Evolutionary conservation across 495 filamentous ascomycete genomes (phyloP).

Genomic region (Jackrogersella multiformis): DNA sequence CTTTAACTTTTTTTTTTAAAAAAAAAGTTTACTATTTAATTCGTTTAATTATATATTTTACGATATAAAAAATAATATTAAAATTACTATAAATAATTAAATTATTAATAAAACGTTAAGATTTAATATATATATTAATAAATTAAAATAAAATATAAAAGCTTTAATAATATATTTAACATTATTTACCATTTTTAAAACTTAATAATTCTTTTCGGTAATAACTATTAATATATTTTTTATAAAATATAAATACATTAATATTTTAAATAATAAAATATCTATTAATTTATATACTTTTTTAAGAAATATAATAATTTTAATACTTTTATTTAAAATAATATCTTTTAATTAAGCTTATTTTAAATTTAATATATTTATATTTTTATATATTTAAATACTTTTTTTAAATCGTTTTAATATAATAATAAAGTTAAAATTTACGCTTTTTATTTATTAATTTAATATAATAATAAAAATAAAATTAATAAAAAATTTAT

Average conservation of each 20-base stretch:
- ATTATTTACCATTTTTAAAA: not conserved
- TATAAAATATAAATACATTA: not conserved
- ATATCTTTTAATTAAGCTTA: no score
- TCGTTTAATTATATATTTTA: not conserved
- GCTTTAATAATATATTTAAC: not conserved
- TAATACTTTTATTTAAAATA: no score
- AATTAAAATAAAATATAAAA: not conserved
- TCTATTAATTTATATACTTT: not conserved
- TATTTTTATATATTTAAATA: conserved; percentile 8
- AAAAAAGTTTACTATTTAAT: not conserved
- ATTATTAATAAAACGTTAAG: not conserved
- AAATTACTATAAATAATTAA: not conserved
- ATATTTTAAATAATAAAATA: not conserved
- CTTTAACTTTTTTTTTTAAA: not conserved
- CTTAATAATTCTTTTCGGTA: not conserved
- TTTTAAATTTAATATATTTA: not conserved
- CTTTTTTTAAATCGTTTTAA: conserved; percentile 4
- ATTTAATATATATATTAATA: not conserved
- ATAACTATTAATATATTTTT: not conserved
- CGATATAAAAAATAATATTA: no score
- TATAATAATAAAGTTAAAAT: no score
- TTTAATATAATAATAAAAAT: conserved; percentile 2
- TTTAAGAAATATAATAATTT: not conserved
- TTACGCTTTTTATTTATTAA: not conserved
- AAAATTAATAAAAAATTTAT: conserved; percentile 1